These are phyloP conservation scores for Curvularia sp. DNA, from an alignment of 2,329 filamentous ascomycete species.

Conservation along the genomic window DNA sequence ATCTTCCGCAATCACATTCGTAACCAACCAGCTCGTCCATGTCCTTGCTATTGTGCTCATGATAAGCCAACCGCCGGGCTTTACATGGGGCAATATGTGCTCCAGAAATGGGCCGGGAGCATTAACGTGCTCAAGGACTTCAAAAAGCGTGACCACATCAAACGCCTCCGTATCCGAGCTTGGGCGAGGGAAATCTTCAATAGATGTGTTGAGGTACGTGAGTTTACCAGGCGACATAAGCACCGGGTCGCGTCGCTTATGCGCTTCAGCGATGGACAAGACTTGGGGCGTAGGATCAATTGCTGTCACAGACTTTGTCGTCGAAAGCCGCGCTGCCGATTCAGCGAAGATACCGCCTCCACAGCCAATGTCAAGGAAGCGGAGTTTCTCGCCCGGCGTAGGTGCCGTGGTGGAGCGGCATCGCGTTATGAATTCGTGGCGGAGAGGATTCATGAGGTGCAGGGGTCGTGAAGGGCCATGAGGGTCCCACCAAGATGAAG, in stretches of 20 bases:
- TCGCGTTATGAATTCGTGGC: constrained; percentile 84
- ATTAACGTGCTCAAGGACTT: constrained; percentile 93
- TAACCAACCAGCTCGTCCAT: constrained; percentile 87
- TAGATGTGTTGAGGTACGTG: constrained; percentile 74
- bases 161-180: constrained; percentile 57
- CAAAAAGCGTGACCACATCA: constrained; percentile 87
- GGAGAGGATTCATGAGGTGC: constrained; percentile 97
- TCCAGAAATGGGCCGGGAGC: constrained; percentile 76
- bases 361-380: constrained; percentile 91
- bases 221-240: constrained; percentile 65
- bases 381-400: constrained; percentile 55
- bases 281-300: constrained; percentile 81
- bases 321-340: constrained; percentile 73
- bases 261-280: constrained; percentile 74
- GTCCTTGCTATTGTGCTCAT: constrained; percentile 92
- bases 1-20: constrained; percentile 90
- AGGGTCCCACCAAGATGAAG: constrained; percentile 96
- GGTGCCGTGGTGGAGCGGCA: constrained; percentile 62
- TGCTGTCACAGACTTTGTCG: constrained; percentile 70
- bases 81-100: constrained; percentile 75
- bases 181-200: constrained; percentile 69
- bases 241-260: constrained; percentile 75
- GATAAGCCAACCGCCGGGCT: constrained; percentile 90
- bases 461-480: constrained; percentile 89
- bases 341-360: constrained; percentile 97